These are phyloP conservation scores for Lipomyces chichibuensis DNA, from an alignment of 805 yeast species.

Conservation along the genomic window DNA sequence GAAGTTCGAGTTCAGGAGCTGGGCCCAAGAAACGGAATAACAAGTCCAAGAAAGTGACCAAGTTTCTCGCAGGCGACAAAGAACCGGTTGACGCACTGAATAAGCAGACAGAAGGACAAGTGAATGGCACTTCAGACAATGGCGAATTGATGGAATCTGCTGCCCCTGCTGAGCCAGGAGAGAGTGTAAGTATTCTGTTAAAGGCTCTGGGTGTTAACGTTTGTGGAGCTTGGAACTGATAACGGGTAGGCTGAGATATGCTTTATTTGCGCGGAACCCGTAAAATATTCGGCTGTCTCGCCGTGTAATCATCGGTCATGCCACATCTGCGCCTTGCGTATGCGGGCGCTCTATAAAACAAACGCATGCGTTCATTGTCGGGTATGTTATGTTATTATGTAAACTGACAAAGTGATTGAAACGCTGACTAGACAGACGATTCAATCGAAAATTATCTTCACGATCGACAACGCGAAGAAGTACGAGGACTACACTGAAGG, in stretches of 20 bases:
- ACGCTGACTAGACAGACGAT: conserved; percentile 48
- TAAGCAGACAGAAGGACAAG: conserved; percentile 1
- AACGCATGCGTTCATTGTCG: conserved; percentile 83
- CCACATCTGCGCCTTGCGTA: conserved; percentile 78
- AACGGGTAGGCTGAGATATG: conserved; percentile 51
- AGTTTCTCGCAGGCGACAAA: conserved; percentile 30
- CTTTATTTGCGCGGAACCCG: conserved; percentile 79
- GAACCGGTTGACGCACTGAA: conserved; percentile 15
- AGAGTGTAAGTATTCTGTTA: conserved; percentile 15
- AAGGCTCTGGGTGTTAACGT: not conserved
- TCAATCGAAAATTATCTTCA: conserved; percentile 58
- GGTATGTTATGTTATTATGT: conserved; percentile 32
- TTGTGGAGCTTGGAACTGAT: not conserved
- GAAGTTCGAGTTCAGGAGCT: not conserved
- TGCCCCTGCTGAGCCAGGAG: conserved; percentile 26
- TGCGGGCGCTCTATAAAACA: conserved; percentile 76
- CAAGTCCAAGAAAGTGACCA: conserved; percentile 12
- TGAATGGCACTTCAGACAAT: not conserved
- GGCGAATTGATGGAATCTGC: conserved; percentile 25
- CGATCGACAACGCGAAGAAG: conserved; percentile 49
- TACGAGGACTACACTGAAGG: conserved; percentile 47
- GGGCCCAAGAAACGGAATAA: not conserved
- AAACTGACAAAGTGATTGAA: not conserved
- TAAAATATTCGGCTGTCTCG: conserved; percentile 66
- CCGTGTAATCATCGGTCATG: conserved; percentile 88